Conservation (phyloP, 768 basidiomycete genomes). For the Kwoniella sp. region DNA sequence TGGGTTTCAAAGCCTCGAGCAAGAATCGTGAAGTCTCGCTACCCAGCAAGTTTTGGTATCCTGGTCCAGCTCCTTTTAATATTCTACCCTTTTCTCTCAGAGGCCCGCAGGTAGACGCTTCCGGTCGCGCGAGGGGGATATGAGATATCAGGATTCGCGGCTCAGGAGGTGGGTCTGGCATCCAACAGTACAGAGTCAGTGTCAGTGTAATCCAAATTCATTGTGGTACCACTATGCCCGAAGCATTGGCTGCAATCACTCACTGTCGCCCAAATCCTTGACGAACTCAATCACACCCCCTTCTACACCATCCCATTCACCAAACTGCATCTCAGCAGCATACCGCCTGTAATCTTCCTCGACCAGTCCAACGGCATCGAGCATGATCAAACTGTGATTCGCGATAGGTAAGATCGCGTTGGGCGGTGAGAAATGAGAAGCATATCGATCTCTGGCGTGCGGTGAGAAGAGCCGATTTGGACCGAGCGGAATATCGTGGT, state of each 20-base stretch:
- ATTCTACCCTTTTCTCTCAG: conserved; percentile 72
- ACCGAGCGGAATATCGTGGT: conserved; percentile 77
- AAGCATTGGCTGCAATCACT: too few species aligned
- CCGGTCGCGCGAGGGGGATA: conserved; percentile 80
- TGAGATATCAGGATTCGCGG: conserved; percentile 79
- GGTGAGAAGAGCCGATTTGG: conserved; percentile 60
- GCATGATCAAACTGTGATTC: conserved; percentile 57
- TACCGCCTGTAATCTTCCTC: conserved; percentile 55
- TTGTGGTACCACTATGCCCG: too few species aligned
- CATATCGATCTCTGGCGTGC: conserved; percentile 64
- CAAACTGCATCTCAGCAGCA: conserved; percentile 55
- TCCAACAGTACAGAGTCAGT: too few species aligned
- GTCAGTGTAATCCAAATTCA: too few species aligned
- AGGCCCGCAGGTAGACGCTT: conserved; percentile 71
- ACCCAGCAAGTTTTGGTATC: conserved; percentile 78
- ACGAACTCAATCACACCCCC: conserved; percentile 56
- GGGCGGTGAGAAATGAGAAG: conserved; percentile 72
- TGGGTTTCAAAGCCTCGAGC: conserved; percentile 66
- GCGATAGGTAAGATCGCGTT: conserved; percentile 65
- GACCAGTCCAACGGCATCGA: conserved; percentile 52
- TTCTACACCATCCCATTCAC: conserved; percentile 58
- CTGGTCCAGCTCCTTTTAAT: conserved; percentile 70
- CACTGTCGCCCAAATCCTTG: conserved; percentile 49
- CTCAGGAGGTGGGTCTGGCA: conserved; percentile 47
- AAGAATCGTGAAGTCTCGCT: conserved; percentile 68